These are phyloP conservation scores for Pestalotiopsis sp. DNA, from an alignment of 2,329 filamentous ascomycete species.

Conservation along the genomic window DNA sequence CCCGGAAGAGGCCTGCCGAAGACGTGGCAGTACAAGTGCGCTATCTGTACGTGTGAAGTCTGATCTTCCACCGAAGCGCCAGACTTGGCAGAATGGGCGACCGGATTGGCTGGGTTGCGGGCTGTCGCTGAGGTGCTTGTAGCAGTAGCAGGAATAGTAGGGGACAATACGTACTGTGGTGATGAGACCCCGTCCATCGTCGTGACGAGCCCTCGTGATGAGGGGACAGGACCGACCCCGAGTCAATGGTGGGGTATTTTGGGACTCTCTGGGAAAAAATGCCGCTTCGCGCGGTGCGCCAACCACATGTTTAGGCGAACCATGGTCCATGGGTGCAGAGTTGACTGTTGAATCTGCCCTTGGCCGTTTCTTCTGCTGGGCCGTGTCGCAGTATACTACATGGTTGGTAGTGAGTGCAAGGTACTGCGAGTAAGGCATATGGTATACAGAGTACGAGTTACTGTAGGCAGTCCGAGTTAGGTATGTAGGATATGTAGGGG, in stretches of 20 bases:
- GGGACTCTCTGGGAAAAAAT: neutral
- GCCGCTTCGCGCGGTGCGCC: constrained; percentile 1
- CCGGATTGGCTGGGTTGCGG: neutral
- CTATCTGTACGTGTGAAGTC: neutral
- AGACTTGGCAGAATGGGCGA: neutral
- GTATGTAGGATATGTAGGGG: neutral
- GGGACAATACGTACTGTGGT: too few relatives aligned
- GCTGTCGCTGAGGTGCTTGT: neutral
- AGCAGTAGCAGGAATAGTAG: neutral
- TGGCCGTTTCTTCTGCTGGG: neutral
- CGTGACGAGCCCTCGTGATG: neutral
- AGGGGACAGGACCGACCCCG: neutral
- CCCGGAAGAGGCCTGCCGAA: neutral
- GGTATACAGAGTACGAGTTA: too few relatives aligned
- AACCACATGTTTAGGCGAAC: constrained; percentile 8
- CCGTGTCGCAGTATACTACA: neutral
- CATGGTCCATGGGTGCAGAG: neutral
- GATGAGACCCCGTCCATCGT: neutral
- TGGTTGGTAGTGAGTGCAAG: neutral
- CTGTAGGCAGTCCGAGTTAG: too few relatives aligned
- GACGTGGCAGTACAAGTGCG: neutral
- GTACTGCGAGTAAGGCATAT: neutral
- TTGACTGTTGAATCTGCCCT: neutral
- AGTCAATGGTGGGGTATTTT: constrained; percentile 10
- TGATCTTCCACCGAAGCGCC: neutral